Evolutionary conservation across 1,139 yeast genomes (phyloP).

Genomic region (Casaregolazyma suthepensis): DNA sequence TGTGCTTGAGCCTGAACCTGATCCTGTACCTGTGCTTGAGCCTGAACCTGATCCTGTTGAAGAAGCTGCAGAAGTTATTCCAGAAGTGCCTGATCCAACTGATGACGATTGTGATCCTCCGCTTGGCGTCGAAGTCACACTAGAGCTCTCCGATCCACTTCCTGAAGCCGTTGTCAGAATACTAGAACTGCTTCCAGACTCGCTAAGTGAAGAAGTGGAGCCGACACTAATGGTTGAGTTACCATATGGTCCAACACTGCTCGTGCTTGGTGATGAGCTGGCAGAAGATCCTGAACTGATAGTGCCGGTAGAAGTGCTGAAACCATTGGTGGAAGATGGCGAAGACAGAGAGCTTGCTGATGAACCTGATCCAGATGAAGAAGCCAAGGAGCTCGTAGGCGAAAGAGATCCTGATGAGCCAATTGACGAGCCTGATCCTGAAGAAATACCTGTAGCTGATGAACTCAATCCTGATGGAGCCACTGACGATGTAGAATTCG

Average conservation of each 20-base stretch:
- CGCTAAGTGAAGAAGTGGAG: not conserved
- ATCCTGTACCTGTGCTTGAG: no score
- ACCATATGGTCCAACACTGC: not conserved
- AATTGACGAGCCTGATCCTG: no score
- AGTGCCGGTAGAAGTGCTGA: not conserved
- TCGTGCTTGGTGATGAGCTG: not conserved
- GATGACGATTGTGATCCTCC: not conserved
- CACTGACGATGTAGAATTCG: slow-evolving; percentile 6
- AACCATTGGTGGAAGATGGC: not conserved
- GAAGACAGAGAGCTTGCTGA: slow-evolving; percentile 6
- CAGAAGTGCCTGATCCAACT: not conserved
- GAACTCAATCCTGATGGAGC: no score
- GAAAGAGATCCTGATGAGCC: no score
- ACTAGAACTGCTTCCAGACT: not conserved
- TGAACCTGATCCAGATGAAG: not conserved
- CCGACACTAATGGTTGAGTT: not conserved
- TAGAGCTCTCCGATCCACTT: not conserved
- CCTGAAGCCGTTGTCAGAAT: not conserved
- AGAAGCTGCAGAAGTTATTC: not conserved
- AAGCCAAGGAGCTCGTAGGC: slow-evolving; percentile 5
- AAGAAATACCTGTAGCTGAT: no score
- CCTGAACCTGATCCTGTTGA: no score
- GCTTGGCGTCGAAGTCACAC: not conserved
- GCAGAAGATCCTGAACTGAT: not conserved
- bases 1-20: no score